Percentiles rank a stretch among this genome's conserved stretches.
Conservation (phyloP, 805 yeast species). For the Candida insectalens region DNA sequence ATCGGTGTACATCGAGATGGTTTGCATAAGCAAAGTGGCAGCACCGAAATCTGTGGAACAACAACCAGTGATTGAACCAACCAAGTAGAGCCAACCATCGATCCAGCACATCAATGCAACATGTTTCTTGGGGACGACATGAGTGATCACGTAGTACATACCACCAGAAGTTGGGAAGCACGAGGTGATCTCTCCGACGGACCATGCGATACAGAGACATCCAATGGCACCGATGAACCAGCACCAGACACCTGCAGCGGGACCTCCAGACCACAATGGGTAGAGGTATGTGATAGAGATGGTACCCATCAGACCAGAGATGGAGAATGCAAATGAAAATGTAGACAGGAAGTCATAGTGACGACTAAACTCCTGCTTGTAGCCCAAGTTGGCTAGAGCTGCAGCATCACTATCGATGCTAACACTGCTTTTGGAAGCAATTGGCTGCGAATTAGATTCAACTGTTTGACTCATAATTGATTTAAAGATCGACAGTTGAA, state of each 20-base stretch:
- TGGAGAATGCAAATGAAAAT: conserved; percentile 54
- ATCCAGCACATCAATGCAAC: conserved; percentile 46
- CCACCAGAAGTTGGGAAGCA: conserved; percentile 48
- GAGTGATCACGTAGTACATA: conserved; percentile 36
- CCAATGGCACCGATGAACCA: conserved; percentile 49
- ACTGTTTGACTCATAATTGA: too few relatives aligned
- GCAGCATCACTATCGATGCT: conserved; percentile 22
- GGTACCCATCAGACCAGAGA: conserved; percentile 58
- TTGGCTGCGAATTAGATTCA: not conserved
- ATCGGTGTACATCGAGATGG: conserved; percentile 29
- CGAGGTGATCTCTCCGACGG: conserved; percentile 40
- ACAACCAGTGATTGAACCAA: conserved; percentile 40
- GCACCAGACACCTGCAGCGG: conserved; percentile 56
- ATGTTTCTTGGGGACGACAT: conserved; percentile 37
- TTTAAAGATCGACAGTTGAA: too few relatives aligned
- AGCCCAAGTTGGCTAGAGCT: conserved; percentile 37
- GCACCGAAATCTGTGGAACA: conserved; percentile 46
- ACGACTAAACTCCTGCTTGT: conserved; percentile 51
- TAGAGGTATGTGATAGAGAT: conserved; percentile 43
- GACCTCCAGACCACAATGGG: conserved; percentile 45
- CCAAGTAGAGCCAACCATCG: conserved; percentile 42
- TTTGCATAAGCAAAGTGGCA: conserved; percentile 36
- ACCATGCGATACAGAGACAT: conserved; percentile 42
- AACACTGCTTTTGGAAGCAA: not conserved
- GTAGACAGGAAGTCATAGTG: conserved; percentile 51